Evolutionary conservation across 345 rosid genomes (phyloP).

Genomic region (Schrenkiella parvula): DNA sequence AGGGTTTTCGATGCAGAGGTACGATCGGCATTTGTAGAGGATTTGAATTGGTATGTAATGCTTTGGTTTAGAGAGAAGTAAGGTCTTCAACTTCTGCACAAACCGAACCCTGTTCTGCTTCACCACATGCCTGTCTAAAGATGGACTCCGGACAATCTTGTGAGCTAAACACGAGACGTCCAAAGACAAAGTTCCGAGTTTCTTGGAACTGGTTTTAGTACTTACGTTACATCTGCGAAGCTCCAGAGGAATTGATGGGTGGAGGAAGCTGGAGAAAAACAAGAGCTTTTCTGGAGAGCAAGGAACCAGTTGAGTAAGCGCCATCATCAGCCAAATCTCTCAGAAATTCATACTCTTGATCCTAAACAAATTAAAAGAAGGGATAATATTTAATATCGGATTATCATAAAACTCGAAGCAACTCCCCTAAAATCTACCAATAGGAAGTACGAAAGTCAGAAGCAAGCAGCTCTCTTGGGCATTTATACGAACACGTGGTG

Average conservation of each 20-base stretch:
- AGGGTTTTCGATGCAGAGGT: conserved; percentile 54
- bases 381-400: background rate
- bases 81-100: conserved; percentile 71
- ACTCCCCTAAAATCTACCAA: no score
- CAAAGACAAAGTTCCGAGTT: conserved; percentile 15
- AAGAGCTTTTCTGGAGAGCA: conserved; percentile 34
- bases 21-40: conserved; percentile 68
- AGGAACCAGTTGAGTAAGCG: conserved; percentile 21
- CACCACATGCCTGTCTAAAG: conserved; percentile 68
- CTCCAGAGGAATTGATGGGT: conserved; percentile 24
- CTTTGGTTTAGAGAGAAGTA: conserved; percentile 80
- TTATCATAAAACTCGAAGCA: background rate
- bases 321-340: conserved; percentile 22
- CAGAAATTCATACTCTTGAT: conserved; percentile 15
- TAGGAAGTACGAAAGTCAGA: no score
- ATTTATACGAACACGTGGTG: conserved; percentile 29
- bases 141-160: conserved; percentile 62
- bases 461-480: background rate
- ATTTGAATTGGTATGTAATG: conserved; percentile 66
- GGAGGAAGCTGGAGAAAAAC: conserved; percentile 36
- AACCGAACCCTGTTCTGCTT: conserved; percentile 66
- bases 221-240: background rate
- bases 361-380: conserved; percentile 1
- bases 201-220: conserved; percentile 22
- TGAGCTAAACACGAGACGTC: conserved; percentile 44